Base-by-base conservation (phyloP, 441 rosid genomes). In the Macaranga tanarius region DNA sequence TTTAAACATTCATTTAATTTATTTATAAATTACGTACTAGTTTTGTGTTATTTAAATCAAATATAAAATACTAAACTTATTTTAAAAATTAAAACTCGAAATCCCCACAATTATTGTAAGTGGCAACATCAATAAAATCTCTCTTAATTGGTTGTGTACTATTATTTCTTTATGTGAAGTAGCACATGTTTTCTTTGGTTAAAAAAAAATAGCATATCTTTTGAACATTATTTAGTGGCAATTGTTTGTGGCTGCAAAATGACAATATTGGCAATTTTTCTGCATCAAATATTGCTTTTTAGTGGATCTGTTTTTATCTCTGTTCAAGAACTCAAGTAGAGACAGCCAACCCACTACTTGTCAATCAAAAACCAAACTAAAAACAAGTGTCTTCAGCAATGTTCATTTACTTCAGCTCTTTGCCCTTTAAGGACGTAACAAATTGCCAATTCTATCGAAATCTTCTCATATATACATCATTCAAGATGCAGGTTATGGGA, bases 341-440 rank as follows among this genome's bases (percentile, higher is more conserved):
- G 38, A n/a, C 34, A 25, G 47, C 70, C 61, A 5, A 28, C 48
- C 22, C 0, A 23, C 0, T 71, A 31, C 10, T 62, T 17, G 76
- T 56, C 71, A 73, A 23, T 50, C 52, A 40, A 31, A 40, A 17
- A 40, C 28, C 42, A 40, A 12, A 13, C 38, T 54, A n/a, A 8
- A 48, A 42, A 60, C 67, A 34, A 28, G 38, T 31, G 38, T 31
- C 38, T 5, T 31, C 5, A 2, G 38, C 38, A 31, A 4, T 31
- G 38, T 31, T 31, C 54, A 22, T 62, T 26, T 56, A 52, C 47
- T 66, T 51, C 72, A 59, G 34, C 54, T 10, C 55, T 71, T 61
- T 62, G 26, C 34, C 12, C 19, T 22, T 65, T 31, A 40, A 42
- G 22, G 8, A 11, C n/a, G 2, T n/a, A 19, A 11, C 19, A 38